A percentile compares a stretch with the other conserved stretches of the same genome.
Evolutionary conservation across 2,329 filamentous ascomycete species (phyloP).

Genomic region (Thielaviopsis musarum): DNA sequence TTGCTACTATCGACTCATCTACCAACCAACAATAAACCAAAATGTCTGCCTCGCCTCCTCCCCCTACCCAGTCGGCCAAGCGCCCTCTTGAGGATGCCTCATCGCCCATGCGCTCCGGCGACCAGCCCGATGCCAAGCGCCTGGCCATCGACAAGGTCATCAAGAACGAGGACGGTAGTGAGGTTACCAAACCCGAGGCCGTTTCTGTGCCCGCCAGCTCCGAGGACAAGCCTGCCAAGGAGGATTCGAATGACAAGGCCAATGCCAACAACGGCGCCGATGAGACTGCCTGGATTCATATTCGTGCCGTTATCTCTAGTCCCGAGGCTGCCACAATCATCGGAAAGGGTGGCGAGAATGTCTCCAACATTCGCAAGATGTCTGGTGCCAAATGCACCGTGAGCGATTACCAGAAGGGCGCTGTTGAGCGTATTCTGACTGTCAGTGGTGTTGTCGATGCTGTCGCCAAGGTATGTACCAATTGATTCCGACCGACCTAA

Average conservation of each 20-base stretch:
- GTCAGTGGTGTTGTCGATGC: slow-evolving; percentile 94
- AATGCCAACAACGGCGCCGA: slow-evolving; percentile 47
- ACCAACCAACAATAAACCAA: slow-evolving; percentile 15
- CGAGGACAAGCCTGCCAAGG: slow-evolving; percentile 32
- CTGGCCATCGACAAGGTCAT: slow-evolving; percentile 86
- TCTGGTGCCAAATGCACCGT: slow-evolving; percentile 97
- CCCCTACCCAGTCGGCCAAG: slow-evolving; percentile 59
- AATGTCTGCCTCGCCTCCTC: slow-evolving; percentile 58
- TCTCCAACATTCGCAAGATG: slow-evolving; percentile 86
- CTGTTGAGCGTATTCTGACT: slow-evolving; percentile 91
- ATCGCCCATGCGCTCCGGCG: slow-evolving; percentile 75
- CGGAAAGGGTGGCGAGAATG: slow-evolving; percentile 96
- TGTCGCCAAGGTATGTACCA: slow-evolving; percentile 62
- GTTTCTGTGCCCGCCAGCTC: slow-evolving; percentile 20
- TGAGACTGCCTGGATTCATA: slow-evolving; percentile 91
- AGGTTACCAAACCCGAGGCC: slow-evolving; percentile 25
- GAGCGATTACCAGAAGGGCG: slow-evolving; percentile 92
- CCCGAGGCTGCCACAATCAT: slow-evolving; percentile 95
- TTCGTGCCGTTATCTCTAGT: slow-evolving; percentile 92
- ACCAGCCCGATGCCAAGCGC: slow-evolving; percentile 93
- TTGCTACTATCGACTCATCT: neutral
- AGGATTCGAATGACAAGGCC: slow-evolving; percentile 24
- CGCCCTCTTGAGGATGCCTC: slow-evolving; percentile 97
- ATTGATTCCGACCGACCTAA: neutral
- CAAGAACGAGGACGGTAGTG: slow-evolving; percentile 44